Evolutionary conservation across 371 early-diverging fungal genomes (phyloP), one percentile per base, ranked within the genome.

Genomic region (Synchytrium microbalum): DNA sequence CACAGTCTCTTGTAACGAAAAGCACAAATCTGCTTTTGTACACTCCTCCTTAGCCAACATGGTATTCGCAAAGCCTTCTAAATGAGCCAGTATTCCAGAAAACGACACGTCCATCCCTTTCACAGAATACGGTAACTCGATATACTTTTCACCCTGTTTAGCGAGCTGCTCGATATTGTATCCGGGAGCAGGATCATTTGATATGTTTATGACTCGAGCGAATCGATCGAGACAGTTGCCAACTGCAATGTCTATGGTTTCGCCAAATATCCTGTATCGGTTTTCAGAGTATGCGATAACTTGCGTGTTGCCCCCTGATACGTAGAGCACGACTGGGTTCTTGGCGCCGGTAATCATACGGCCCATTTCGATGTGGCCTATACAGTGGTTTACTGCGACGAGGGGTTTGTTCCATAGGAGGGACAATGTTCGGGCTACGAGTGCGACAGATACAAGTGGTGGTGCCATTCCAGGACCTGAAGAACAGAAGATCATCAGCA

Each of bases 91-190:
- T 32, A 99, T 93, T 2, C 99, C 99, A 1, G 92, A 91, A 72
- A 99, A 99, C 14, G 96, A 96, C n/a, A 99, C 94, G 70, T 99
- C 99, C 99, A 99, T 99, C 30, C 99, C 99, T 72, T 99, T 99
- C 68, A 99, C 99, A 0, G 89, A 81, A 73, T 99, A 99, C 0
- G 99, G 99, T 29, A 99, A 79, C 68, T 91, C 91, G 31, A 96
- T 78, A 66, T 85, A 92, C 30, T 88, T 88, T 30, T 76, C 87
- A 2, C 99, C 96, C 90, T 75, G 79, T 71, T 92, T 93, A 1
- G 99, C 99, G 25, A 77, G 71, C 75, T 93, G 93, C 75, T 99
- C 99, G 71, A 99, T 96, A 69, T 99, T 99, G 72, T 95, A 95
- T 10, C 99, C 99, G 0, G 99, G 99, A 51, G 88, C 90, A 19